Evolutionary conservation across 768 basidiomycete genomes (phyloP).

Genomic region (Podaxis carcinomalis): DNA sequence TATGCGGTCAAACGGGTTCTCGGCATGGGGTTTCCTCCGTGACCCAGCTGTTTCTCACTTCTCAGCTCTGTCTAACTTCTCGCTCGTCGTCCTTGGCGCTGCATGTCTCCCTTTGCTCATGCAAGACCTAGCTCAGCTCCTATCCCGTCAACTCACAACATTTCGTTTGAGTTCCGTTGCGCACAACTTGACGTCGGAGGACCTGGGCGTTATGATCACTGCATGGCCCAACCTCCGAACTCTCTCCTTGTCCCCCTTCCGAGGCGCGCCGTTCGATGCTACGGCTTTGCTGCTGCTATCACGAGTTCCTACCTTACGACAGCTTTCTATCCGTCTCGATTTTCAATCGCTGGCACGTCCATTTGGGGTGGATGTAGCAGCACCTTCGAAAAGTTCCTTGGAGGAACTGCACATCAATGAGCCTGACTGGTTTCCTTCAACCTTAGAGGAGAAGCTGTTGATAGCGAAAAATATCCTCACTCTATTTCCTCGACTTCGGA

Average conservation of each 20-base stretch:
- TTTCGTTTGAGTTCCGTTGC: background rate
- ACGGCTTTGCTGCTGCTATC: too few species aligned
- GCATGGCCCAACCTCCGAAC: background rate
- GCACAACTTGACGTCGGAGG: background rate
- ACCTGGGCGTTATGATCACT: background rate
- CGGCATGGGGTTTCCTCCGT: too few species aligned
- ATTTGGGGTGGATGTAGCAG: background rate
- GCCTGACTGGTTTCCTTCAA: background rate
- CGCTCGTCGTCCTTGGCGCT: conserved; percentile 25
- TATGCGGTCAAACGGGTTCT: too few species aligned
- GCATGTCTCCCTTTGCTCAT: background rate
- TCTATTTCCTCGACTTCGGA: background rate
- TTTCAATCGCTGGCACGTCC: background rate
- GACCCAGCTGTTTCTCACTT: too few species aligned
- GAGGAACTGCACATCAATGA: background rate
- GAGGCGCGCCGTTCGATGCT: too few species aligned
- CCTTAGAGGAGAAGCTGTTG: background rate
- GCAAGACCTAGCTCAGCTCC: background rate
- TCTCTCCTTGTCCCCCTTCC: background rate
- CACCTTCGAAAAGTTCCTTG: background rate
- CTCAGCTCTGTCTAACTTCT: too few species aligned
- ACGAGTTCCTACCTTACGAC: too few species aligned
- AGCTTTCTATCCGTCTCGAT: too few species aligned
- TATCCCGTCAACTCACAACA: background rate
- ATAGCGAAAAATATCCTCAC: background rate